Evolutionary conservation across 1,139 yeast genomes (phyloP).

Genomic region (Kodamaea sp.): DNA sequence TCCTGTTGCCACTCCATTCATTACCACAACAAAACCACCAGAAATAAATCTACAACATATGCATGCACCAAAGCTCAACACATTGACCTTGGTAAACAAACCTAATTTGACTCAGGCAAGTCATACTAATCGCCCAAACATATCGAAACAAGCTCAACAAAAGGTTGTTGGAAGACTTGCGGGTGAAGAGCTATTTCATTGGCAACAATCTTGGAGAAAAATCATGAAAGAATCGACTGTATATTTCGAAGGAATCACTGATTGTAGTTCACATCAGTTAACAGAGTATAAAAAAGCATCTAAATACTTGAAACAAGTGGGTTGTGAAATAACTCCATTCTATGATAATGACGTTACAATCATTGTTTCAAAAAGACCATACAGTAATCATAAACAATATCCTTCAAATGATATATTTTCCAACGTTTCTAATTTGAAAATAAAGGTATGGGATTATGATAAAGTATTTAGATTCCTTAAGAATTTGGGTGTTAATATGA

Average conservation of each 20-base stretch:
- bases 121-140: slow-evolving; percentile 8
- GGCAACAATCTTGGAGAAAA: slow-evolving; percentile 82
- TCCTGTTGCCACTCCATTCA: not conserved
- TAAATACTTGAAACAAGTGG: slow-evolving; percentile 53
- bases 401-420: slow-evolving; percentile 61
- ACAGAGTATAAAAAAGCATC: slow-evolving; percentile 53
- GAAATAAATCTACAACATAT: not conserved
- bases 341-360: slow-evolving; percentile 79
- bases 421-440: slow-evolving; percentile 55
- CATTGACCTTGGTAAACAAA: not conserved
- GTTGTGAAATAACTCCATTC: slow-evolving; percentile 67
- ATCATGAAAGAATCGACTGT: slow-evolving; percentile 73
- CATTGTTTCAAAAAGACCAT: slow-evolving; percentile 61
- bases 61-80: not conserved
- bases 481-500: slow-evolving; percentile 52
- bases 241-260: slow-evolving; percentile 68
- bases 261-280: slow-evolving; percentile 38
- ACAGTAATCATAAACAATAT: slow-evolving; percentile 19
- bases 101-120: not conserved
- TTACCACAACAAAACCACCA: not conserved
- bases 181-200: slow-evolving; percentile 55
- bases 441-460: slow-evolving; percentile 86
- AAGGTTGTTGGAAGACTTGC: slow-evolving; percentile 28
- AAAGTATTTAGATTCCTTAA: slow-evolving; percentile 78
- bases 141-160: slow-evolving; percentile 2